These are phyloP conservation scores for Fraxinus cuspidata DNA, from an alignment of 257 asterid genomes.

Conservation along the genomic window DNA sequence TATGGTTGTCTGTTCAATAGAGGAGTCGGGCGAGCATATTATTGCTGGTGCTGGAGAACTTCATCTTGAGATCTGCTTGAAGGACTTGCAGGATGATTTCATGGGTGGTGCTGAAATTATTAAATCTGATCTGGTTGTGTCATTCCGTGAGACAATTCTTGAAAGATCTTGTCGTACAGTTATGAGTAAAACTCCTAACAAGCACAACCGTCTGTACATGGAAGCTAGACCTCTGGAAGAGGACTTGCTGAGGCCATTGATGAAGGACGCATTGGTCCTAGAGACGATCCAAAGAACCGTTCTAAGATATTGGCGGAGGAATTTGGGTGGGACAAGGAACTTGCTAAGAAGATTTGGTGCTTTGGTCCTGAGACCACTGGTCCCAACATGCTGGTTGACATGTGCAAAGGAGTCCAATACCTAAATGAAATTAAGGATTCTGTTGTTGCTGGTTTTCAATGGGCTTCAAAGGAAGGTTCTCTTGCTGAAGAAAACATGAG, in stretches of 20 bases:
- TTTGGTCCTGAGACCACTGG: slow-evolving; percentile 55
- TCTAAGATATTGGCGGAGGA: slow-evolving; percentile 44
- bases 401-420: slow-evolving; percentile 47
- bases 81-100: too few species aligned
- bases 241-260: slow-evolving; percentile 48
- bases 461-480: slow-evolving; percentile 58
- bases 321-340: slow-evolving; percentile 57
- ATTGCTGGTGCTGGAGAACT: too few species aligned
- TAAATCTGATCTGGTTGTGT: too few species aligned
- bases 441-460: slow-evolving; percentile 54
- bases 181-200: too few species aligned
- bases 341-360: slow-evolving; percentile 54
- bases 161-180: too few species aligned
- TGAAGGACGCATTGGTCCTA: slow-evolving; percentile 49
- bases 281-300: slow-evolving; percentile 43
- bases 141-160: too few species aligned
- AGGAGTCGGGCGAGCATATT: slow-evolving; percentile 48
- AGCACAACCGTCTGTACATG: slow-evolving; percentile 47
- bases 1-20: slow-evolving; percentile 49
- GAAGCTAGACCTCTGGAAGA: slow-evolving; percentile 48
- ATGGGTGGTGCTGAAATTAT: too few species aligned
- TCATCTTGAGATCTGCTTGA: too few species aligned
- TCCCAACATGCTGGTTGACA: slow-evolving; percentile 33
- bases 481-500: too few species aligned
- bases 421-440: slow-evolving; percentile 50